Conservation (phyloP, 192 early-diverging fungal genomes). For the Backusella morwellensis region DNA sequence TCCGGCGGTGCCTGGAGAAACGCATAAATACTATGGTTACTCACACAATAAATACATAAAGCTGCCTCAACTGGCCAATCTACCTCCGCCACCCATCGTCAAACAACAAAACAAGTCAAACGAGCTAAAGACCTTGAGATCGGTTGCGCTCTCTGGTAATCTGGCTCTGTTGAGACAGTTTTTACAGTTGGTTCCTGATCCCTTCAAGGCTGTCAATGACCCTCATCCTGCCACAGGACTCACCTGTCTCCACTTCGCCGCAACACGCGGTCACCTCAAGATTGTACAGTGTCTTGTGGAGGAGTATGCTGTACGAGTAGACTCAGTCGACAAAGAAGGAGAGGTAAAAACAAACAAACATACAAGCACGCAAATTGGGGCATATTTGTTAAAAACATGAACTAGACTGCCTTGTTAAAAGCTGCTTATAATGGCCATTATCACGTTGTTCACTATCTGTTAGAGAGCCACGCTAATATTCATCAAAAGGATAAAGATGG, state of each 20-base stretch:
- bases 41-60: conserved; percentile 49
- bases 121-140: conserved; percentile 17
- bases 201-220: conserved; percentile 46
- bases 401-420: conserved; percentile 71
- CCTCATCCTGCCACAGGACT: conserved; percentile 52
- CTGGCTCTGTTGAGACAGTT: conserved; percentile 40
- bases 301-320: conserved; percentile 54
- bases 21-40: conserved; percentile 56
- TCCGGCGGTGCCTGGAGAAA: conserved; percentile 57
- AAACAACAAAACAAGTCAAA: conserved; percentile 4
- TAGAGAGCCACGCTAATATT: conserved; percentile 57
- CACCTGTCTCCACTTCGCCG: conserved; percentile 60
- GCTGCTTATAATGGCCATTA: conserved; percentile 68
- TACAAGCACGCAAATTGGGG: neutral
- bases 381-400: too few relatives aligned
- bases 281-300: conserved; percentile 58
- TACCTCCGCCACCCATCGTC: conserved; percentile 8
- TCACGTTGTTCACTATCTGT: conserved; percentile 55
- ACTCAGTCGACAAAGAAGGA: conserved; percentile 62
- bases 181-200: conserved; percentile 32
- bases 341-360: conserved; percentile 45
- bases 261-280: conserved; percentile 54
- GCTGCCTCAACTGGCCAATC: conserved; percentile 24
- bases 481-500: conserved; percentile 70
- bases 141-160: conserved; percentile 33